These are phyloP conservation scores for Cladosporium sp. DNA, from an alignment of 2,329 filamentous ascomycete species.

Conservation along the genomic window DNA sequence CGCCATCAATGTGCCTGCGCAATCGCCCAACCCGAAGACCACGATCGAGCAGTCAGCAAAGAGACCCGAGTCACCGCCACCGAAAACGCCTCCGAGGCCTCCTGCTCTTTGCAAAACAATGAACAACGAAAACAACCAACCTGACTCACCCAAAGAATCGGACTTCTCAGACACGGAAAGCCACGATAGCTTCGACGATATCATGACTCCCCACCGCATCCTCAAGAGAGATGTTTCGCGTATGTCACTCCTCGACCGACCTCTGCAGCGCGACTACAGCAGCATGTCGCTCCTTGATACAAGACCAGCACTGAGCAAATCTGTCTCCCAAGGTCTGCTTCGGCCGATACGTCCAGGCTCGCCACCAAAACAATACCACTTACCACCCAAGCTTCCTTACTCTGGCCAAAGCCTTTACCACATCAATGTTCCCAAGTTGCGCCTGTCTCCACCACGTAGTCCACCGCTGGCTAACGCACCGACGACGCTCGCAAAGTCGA, in stretches of 20 bases:
- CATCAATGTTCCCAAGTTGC: no score
- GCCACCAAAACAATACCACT: conserved; percentile 26
- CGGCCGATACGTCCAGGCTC: conserved; percentile 23
- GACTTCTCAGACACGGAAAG: conserved; percentile 25
- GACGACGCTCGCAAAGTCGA: background rate
- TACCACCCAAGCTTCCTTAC: conserved; percentile 22
- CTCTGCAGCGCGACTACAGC: conserved; percentile 15
- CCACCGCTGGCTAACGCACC: background rate
- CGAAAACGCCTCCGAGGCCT: background rate
- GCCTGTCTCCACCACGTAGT: background rate
- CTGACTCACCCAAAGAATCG: background rate
- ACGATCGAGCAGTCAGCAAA: background rate
- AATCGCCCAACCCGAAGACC: background rate
- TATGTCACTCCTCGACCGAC: conserved; percentile 16
- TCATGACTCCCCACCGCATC: conserved; percentile 24
- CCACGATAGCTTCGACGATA: conserved; percentile 26
- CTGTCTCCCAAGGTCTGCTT: conserved; percentile 20
- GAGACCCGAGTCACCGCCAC: background rate
- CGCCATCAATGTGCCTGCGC: background rate
- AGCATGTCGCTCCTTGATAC: conserved; percentile 17
- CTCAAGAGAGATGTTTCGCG: conserved; percentile 14
- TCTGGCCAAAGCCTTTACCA: background rate
- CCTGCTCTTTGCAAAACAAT: background rate
- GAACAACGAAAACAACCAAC: background rate
- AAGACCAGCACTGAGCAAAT: conserved; percentile 7